Evolutionary conservation across 805 yeast species (phyloP).

Genomic region (Phaffomyces thermotolerans): DNA sequence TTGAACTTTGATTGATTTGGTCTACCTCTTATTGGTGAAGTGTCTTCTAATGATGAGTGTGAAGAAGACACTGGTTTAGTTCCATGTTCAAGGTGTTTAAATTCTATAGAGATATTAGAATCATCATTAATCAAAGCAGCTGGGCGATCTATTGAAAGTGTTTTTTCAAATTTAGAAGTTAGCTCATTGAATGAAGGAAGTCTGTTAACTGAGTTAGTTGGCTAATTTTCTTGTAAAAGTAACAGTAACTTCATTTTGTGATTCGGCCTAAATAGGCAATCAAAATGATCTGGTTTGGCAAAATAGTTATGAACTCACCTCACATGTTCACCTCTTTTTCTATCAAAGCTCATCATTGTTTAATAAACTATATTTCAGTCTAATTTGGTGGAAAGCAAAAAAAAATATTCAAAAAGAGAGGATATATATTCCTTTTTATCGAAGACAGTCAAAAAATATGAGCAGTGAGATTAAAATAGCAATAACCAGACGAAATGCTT

Average conservation of each 20-base stretch:
- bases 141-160: neutral
- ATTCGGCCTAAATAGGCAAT: conserved; percentile 3
- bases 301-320: conserved; percentile 4
- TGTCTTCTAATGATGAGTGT: no score
- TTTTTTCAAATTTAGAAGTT: conserved; percentile 13
- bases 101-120: no score
- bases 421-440: no score
- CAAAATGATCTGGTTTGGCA: conserved; percentile 2
- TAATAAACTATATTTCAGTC: no score
- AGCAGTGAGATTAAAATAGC: neutral
- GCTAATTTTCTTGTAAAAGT: neutral
- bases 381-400: no score
- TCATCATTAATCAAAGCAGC: no score
- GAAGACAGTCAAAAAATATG: neutral
- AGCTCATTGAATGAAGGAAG: conserved; percentile 22
- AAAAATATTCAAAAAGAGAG: no score
- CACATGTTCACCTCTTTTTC: conserved; percentile 3
- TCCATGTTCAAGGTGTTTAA: no score
- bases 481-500: no score
- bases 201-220: conserved; percentile 14
- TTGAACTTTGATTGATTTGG: no score
- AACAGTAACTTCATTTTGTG: neutral
- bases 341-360: conserved; percentile 11
- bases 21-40: no score
- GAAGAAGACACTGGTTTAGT: no score